Conservation (phyloP, 2,329 filamentous ascomycete species). For the Monilinia laxa region DNA sequence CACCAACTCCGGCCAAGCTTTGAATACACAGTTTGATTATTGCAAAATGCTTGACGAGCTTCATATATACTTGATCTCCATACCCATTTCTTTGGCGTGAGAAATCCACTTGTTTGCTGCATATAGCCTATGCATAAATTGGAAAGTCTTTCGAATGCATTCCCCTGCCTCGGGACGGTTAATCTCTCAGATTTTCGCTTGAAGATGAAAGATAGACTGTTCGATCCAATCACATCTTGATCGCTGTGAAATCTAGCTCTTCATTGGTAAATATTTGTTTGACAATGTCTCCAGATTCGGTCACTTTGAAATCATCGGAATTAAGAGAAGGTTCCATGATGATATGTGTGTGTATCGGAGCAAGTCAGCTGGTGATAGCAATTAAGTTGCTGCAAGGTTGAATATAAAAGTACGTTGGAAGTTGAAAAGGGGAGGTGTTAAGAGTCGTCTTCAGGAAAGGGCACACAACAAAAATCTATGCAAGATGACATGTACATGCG, state of each 20-base stretch:
- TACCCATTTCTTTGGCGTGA: constrained; percentile 27
- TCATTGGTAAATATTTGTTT: constrained; percentile 4
- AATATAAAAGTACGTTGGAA: neutral
- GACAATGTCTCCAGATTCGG: neutral
- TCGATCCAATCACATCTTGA: constrained; percentile 27
- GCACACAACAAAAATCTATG: neutral
- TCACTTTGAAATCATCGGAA: neutral
- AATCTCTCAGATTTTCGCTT: constrained; percentile 32
- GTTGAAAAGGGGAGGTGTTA: neutral
- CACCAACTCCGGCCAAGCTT: too few relatives aligned
- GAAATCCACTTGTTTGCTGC: constrained; percentile 5
- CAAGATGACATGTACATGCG: neutral
- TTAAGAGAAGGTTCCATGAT: neutral
- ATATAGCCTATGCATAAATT: constrained; percentile 29
- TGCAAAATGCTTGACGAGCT: neutral
- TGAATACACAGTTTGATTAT: too few relatives aligned
- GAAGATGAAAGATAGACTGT: constrained; percentile 29
- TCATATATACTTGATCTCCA: constrained; percentile 43
- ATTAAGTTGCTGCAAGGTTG: neutral
- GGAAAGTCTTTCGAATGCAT: constrained; percentile 30
- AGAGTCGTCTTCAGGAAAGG: neutral
- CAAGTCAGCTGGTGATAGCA: too few relatives aligned
- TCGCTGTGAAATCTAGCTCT: neutral
- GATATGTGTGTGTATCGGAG: neutral
- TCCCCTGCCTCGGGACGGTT: constrained; percentile 29